Base-by-base conservation (phyloP, 2,329 filamentous ascomycete genomes). In the Pseudogymnoascus sp. region DNA sequence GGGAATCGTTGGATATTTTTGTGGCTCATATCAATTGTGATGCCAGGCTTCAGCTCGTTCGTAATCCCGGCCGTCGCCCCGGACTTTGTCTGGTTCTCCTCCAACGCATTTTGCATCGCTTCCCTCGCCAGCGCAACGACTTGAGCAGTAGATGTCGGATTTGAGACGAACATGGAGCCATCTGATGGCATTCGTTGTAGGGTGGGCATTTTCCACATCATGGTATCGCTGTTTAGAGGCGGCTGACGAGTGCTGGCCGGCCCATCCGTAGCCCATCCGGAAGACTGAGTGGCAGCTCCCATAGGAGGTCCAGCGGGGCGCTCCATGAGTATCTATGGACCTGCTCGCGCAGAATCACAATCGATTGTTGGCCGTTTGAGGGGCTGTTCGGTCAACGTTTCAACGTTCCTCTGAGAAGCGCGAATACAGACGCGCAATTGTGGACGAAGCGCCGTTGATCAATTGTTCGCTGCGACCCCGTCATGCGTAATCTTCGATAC, bases 21-120 rank as follows among this genome's bases (percentile, higher is more conserved):
- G 71, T 89, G 86, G 75, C 89, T 90, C 67, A 93, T 77, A 75
- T 93, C 89, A 70, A 93, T 88, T 34, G 90, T 93, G 65, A 92
- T 84, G 65, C 90, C 90, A 1, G 87, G 85, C 72, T 87, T 85
- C 57, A 88, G 77, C 51, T 84, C 84, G 73, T 77, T 85, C 72
- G 81, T 85, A 68, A 85, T 80, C 66, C 82, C 80, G 66, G 81
- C 83, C 48, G 81, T 83, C 68, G 86, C 85, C 62, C 84, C 83
- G 6, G 81, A 83, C 73, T 89, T 86, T 61, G 79, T 83, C 70
- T 82, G 81, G 68, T 88, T 87, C 73, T 87, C 87, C 69, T 86
- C 81, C 65, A 88, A 78, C 63, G 88, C 88, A 70, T 80, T 81
- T 67, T 83, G 82, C 82, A 91, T 88, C 51, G 86, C 86, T 70